Evolutionary conservation across 768 basidiomycete species (phyloP), one percentile per base, ranked within the genome.

Genomic region (Cystobasidium onofrii): DNA sequence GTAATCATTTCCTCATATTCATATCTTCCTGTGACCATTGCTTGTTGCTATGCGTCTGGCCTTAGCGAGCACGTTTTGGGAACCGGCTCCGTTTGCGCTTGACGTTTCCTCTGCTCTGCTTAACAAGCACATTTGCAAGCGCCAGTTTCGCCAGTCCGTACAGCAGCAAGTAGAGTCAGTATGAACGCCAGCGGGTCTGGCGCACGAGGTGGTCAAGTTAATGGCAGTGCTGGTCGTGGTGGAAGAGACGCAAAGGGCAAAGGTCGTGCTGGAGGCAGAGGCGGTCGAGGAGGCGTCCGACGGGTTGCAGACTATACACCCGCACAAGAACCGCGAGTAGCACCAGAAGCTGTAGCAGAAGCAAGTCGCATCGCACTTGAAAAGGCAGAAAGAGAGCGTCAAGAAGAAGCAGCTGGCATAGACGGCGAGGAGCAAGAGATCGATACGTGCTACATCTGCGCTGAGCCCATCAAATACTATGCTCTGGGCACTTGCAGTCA

Each of bases 401-500:
- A 36, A 60, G 33, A 71, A 34, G 69, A 52, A 71, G 69, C 29
- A 2, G 69, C 55, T 39, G 39, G 18, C 39, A 46, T 18, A n/a
- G 25, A 69, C 46, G 67, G 57, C 20, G 75, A 41, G 6, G 74
- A 62, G 1, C 76, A 74, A 1, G 77, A 74, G 52, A 44, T 65
- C 0, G 73, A 64, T 18, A 69, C 78, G 23, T 97, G 95, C 82
- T 95, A 88, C 86, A 97, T 97, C 81, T 96, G 95, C 79, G 93
- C 93, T 0, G 92, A 97, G 78, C 88, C 89, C 2, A 88, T 95
- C 81, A 92, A 90, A 79, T 95, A 91, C 80, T 92, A 88, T 81
- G 86, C 91, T 6, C 82, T 96, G 34, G 89, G 93, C 20, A 86
- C 89, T 69, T 99, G 95, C 82, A 91, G 92, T 80, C 95, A 99